phyloP scores from a whole-genome alignment of 306 rosid genomes.

The Corylus avellana region DNA sequence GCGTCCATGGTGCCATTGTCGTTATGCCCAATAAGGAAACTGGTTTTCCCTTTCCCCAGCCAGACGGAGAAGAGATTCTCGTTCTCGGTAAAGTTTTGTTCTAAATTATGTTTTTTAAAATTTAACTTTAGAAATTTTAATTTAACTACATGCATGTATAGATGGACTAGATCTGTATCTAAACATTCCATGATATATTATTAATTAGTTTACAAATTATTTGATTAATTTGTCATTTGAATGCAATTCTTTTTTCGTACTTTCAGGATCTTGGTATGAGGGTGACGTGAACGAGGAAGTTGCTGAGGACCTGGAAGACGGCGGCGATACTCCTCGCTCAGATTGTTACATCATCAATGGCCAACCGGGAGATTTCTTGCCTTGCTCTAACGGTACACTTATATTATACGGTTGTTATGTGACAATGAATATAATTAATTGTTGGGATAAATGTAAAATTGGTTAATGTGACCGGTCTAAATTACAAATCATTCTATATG shows the following conservation, averaged over 20 bases:
- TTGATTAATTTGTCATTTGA: too few relatives aligned
- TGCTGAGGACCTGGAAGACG: slow-evolving; percentile 1
- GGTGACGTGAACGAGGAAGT: slow-evolving; percentile 4
- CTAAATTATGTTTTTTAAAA: too few relatives aligned
- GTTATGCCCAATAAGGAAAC: slow-evolving; percentile 5
- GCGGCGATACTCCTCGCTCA: neutral
- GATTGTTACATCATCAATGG: slow-evolving; percentile 5
- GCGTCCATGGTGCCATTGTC: slow-evolving; percentile 37
- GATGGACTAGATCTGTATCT: too few relatives aligned
- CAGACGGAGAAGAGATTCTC: slow-evolving; percentile 23
- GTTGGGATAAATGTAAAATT: too few relatives aligned
- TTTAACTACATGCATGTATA: too few relatives aligned
- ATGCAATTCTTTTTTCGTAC: neutral
- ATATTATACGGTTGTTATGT: too few relatives aligned
- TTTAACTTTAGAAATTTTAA: neutral
- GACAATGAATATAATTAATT: too few relatives aligned
- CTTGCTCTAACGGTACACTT: neutral
- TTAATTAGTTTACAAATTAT: too few relatives aligned
- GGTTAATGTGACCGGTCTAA: too few relatives aligned
- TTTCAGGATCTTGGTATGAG: neutral
- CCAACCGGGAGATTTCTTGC: slow-evolving; percentile 1
- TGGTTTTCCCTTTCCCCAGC: slow-evolving; percentile 30
- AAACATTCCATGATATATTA: too few relatives aligned
- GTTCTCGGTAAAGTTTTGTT: slow-evolving; percentile 18
- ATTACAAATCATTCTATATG: too few relatives aligned